Evolutionary conservation across 306 rosid species (phyloP).

Genomic region (Quercus aquifolioides): DNA sequence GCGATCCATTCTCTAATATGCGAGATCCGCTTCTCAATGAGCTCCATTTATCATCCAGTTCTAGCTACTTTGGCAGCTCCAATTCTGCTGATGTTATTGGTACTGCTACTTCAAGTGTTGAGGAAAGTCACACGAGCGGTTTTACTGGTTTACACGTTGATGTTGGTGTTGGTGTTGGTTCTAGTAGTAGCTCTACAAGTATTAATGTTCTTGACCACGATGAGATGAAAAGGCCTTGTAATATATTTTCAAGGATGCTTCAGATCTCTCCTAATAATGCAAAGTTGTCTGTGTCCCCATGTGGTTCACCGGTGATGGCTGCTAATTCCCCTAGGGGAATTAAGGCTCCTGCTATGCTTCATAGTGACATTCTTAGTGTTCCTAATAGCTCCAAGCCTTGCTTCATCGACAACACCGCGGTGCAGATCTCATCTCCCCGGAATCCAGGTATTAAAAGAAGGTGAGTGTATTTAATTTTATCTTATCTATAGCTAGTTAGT

Average conservation of each 20-base stretch:
- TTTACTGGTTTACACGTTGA: background rate
- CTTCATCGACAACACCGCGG: slow-evolving; percentile 38
- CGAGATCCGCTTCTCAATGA: slow-evolving; percentile 72
- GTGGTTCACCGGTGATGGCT: slow-evolving; percentile 30
- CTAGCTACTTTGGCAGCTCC: slow-evolving; percentile 27
- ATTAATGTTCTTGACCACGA: slow-evolving; percentile 9
- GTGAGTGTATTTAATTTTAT: slow-evolving; percentile 23
- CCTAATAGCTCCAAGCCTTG: slow-evolving; percentile 43
- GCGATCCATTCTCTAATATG: slow-evolving; percentile 68
- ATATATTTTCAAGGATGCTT: slow-evolving; percentile 74
- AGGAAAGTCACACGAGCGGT: background rate
- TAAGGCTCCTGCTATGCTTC: slow-evolving; percentile 32
- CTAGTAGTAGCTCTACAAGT: slow-evolving; percentile 1
- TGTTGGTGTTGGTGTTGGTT: background rate
- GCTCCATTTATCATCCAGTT: slow-evolving; percentile 18
- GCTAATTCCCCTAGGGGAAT: slow-evolving; percentile 35
- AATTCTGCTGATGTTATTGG: slow-evolving; percentile 17
- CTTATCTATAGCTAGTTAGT: no score
- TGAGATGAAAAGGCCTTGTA: slow-evolving; percentile 30
- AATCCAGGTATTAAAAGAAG: slow-evolving; percentile 82
- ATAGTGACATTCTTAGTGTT: slow-evolving; percentile 41
- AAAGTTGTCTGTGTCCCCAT: slow-evolving; percentile 25
- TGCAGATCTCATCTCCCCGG: slow-evolving; percentile 91
- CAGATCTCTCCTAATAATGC: slow-evolving; percentile 77
- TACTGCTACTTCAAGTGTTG: background rate